Conservation (phyloP, 2,329 filamentous ascomycete species). For the Rhynchosporium graminicola region DNA sequence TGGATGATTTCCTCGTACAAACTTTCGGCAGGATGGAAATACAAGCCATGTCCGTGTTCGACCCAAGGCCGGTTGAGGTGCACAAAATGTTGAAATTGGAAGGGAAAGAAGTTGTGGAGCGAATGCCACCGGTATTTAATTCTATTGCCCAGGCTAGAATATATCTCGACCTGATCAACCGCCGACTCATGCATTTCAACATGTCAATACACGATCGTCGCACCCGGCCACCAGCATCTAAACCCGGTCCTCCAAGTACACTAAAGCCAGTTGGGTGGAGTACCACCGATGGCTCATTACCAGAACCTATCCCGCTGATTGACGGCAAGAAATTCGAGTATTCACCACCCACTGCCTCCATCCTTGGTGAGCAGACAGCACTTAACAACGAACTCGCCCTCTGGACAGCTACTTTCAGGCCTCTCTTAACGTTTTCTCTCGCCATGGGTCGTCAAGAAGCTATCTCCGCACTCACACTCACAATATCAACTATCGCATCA, state of each 20-base stretch:
- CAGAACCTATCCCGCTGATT: slow-evolving; percentile 25
- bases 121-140: slow-evolving; percentile 28
- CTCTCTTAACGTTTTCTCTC: slow-evolving; percentile 16
- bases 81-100: slow-evolving; percentile 26
- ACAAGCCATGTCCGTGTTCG: slow-evolving; percentile 57
- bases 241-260: not conserved
- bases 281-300: not conserved
- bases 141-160: slow-evolving; percentile 27
- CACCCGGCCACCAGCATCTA: not conserved
- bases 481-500: slow-evolving; percentile 19
- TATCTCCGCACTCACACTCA: slow-evolving; percentile 27
- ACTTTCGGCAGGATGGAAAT: slow-evolving; percentile 64
- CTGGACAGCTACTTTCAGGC: slow-evolving; percentile 25
- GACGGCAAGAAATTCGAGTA: slow-evolving; percentile 24
- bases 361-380: slow-evolving; percentile 21
- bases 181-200: slow-evolving; percentile 31
- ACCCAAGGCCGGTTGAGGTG: slow-evolving; percentile 20
- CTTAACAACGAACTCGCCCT: slow-evolving; percentile 22
- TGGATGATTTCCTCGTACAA: slow-evolving; percentile 58
- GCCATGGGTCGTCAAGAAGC: slow-evolving; percentile 20
- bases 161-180: slow-evolving; percentile 32
- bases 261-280: slow-evolving; percentile 6
- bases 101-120: slow-evolving; percentile 24
- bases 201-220: slow-evolving; percentile 17
- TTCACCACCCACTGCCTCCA: slow-evolving; percentile 5